Conservation (phyloP, 495 filamentous ascomycete genomes). For the Beverwykella pulmonaria region DNA sequence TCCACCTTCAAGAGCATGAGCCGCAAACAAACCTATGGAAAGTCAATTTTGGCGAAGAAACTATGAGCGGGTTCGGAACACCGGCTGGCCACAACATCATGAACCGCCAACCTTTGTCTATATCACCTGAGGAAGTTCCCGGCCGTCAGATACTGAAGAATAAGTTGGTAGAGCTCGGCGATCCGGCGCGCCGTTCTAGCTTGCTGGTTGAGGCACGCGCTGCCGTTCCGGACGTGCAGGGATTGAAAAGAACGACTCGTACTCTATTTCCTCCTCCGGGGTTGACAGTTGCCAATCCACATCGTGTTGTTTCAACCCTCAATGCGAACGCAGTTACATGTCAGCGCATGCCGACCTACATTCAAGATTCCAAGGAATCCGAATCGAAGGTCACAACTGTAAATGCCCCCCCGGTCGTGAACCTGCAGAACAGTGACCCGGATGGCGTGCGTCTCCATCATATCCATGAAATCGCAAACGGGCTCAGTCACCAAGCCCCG, state of each 20-base stretch:
- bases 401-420: conserved; percentile 1
- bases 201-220: background rate
- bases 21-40: conserved; percentile 7
- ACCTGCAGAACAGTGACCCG: conserved; percentile 27
- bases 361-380: background rate
- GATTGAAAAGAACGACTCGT: background rate
- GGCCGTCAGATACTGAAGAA: conserved; percentile 17
- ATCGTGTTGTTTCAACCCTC: conserved; percentile 18
- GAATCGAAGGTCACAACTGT: conserved; percentile 9
- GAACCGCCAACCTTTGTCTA: background rate
- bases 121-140: conserved; percentile 16
- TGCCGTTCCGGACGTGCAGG: conserved; percentile 12
- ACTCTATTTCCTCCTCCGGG: conserved; percentile 20
- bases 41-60: conserved; percentile 27
- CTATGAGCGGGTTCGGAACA: conserved; percentile 3
- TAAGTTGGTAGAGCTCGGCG: conserved; percentile 13
- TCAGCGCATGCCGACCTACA: background rate
- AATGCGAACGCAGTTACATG: conserved; percentile 33
- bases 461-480: conserved; percentile 17
- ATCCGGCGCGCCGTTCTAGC: background rate
- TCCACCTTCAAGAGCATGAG: conserved; percentile 11
- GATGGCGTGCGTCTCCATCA: conserved; percentile 15
- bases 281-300: conserved; percentile 19
- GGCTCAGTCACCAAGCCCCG: conserved; percentile 21
- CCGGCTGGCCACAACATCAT: background rate